Percentiles rank a stretch among this genome's conserved stretches.
These are phyloP conservation scores for Eutypa lata DNA, from an alignment of 2,329 filamentous ascomycete genomes.

Conservation along the genomic window DNA sequence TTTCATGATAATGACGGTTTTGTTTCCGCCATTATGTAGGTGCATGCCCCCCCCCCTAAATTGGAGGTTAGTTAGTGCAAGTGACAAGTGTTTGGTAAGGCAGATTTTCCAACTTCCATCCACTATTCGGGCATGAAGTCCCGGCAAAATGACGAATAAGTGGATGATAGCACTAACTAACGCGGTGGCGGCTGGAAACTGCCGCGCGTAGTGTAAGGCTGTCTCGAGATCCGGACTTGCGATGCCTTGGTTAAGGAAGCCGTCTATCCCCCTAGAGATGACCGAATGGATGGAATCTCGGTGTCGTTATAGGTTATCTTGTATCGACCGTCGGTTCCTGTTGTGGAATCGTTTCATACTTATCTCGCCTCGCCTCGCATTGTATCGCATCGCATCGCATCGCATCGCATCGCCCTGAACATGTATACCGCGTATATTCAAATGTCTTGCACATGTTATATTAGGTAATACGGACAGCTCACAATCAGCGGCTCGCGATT, in stretches of 20 bases:
- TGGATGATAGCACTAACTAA: neutral
- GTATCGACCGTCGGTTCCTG: neutral
- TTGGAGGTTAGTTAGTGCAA: too few relatives aligned
- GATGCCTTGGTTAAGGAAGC: neutral
- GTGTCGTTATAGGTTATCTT: neutral
- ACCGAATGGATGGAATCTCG: neutral
- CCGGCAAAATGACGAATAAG: neutral
- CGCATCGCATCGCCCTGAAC: too few relatives aligned
- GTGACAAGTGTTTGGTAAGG: too few relatives aligned
- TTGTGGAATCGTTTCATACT: neutral
- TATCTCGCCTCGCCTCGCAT: neutral
- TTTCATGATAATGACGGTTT: too few relatives aligned
- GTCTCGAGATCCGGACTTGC: neutral
- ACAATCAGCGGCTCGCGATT: too few relatives aligned
- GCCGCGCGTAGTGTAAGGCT: neutral
- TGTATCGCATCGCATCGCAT: too few relatives aligned
- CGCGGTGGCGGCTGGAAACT: neutral
- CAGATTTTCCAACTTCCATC: too few relatives aligned
- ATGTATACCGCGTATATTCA: too few relatives aligned
- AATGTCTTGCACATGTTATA: too few relatives aligned
- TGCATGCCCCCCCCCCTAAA: too few relatives aligned
- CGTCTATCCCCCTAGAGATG: neutral
- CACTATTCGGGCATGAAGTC: neutral
- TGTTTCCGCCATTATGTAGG: too few relatives aligned
- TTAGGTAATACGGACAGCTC: too few relatives aligned